Conservation (phyloP, 2,329 filamentous ascomycete genomes). For the Decorospora gaudefroyi region DNA sequence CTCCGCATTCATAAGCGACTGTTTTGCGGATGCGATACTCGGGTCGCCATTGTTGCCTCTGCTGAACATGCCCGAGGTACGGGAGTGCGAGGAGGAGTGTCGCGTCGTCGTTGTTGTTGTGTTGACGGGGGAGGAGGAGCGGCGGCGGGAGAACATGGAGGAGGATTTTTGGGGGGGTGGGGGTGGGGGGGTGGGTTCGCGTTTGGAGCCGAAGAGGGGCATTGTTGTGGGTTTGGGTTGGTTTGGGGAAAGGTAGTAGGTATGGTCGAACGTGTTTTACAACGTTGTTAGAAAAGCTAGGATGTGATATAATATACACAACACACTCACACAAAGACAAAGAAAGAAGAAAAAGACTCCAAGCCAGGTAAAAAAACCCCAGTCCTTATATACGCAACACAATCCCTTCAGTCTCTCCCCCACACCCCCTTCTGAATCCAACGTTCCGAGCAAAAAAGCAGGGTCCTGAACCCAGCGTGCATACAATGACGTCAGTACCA, state of each 20-base stretch:
- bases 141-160: conserved; percentile 46
- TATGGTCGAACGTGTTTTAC: neutral
- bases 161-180: conserved; percentile 33
- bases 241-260: too few species aligned
- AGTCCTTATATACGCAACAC: conserved; percentile 3
- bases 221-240: conserved; percentile 22
- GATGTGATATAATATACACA: too few species aligned
- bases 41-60: conserved; percentile 61
- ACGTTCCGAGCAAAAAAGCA: conserved; percentile 6
- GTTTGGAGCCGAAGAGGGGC: conserved; percentile 45
- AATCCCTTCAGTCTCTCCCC: neutral
- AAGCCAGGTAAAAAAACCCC: neutral
- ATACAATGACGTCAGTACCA: conserved; percentile 26
- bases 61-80: conserved; percentile 49
- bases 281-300: neutral
- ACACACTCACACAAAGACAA: too few species aligned
- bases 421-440: neutral
- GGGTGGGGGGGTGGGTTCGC: conserved; percentile 30
- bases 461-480: conserved; percentile 11
- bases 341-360: neutral
- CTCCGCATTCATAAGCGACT: conserved; percentile 67
- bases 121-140: conserved; percentile 39
- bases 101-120: conserved; percentile 17
- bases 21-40: conserved; percentile 63
- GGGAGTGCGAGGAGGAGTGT: conserved; percentile 35